These are phyloP conservation scores for Diaporthe australafricana DNA, from an alignment of 2,329 filamentous ascomycete species.

Conservation along the genomic window DNA sequence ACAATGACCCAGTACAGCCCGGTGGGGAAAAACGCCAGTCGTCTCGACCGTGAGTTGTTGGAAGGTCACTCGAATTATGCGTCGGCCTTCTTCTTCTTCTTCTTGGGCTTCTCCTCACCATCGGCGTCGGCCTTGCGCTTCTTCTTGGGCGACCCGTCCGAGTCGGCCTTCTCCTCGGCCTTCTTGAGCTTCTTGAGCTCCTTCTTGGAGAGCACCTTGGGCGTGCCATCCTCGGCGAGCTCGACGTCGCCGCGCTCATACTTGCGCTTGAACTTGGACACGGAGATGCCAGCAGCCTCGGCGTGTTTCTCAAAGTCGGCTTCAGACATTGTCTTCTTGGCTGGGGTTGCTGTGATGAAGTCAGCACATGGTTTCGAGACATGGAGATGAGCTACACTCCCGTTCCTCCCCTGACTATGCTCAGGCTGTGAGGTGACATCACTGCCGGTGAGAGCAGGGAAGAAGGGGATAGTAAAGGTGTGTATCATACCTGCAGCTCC, in stretches of 20 bases:
- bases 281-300: slow-evolving; percentile 74
- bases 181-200: slow-evolving; percentile 80
- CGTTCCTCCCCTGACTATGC: slow-evolving; percentile 47
- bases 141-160: slow-evolving; percentile 64
- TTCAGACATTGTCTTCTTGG: slow-evolving; percentile 59
- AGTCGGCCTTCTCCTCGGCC: slow-evolving; percentile 64
- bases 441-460: slow-evolving; percentile 17
- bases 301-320: slow-evolving; percentile 71
- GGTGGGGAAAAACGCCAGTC: background rate
- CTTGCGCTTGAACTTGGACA: slow-evolving; percentile 83
- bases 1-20: slow-evolving; percentile 34
- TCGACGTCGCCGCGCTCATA: slow-evolving; percentile 80
- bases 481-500: slow-evolving; percentile 32
- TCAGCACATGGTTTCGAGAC: slow-evolving; percentile 37
- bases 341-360: slow-evolving; percentile 45
- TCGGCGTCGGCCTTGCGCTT: slow-evolving; percentile 79
- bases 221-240: slow-evolving; percentile 72
- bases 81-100: slow-evolving; percentile 51
- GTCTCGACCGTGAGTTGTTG: background rate
- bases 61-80: slow-evolving; percentile 24
- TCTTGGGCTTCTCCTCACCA: slow-evolving; percentile 70
- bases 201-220: slow-evolving; percentile 79
- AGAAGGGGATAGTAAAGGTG: background rate
- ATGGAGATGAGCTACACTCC: slow-evolving; percentile 53
- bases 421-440: slow-evolving; percentile 43